Percentiles rank a stretch among this genome's conserved stretches.
Evolutionary conservation across 2,329 filamentous ascomycete genomes (phyloP).

Genomic region (Cytospora chrysosperma): DNA sequence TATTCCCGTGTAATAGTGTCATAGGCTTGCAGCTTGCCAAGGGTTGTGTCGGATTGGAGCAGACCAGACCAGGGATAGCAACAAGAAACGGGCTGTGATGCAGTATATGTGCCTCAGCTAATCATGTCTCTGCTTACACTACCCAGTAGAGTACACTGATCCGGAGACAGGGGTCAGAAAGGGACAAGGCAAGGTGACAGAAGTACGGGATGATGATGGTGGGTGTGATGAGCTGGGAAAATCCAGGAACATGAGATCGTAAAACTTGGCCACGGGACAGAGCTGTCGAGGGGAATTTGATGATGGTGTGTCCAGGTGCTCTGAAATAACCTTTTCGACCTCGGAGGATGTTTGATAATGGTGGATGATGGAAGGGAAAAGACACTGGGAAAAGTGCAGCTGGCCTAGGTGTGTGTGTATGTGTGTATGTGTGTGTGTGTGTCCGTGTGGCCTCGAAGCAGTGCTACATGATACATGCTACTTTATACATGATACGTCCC

Average conservation of each 20-base stretch:
- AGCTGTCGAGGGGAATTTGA: not conserved
- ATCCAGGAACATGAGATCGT: not conserved
- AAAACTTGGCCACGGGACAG: not conserved
- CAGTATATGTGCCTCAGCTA: constrained; percentile 20
- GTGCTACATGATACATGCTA: not conserved
- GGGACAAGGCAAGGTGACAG: not conserved
- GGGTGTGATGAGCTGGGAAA: not conserved
- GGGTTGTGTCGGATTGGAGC: constrained; percentile 6
- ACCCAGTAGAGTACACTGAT: too few relatives aligned
- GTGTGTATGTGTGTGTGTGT: not conserved
- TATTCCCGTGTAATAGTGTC: constrained; percentile 23
- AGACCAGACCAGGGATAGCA: constrained; percentile 8
- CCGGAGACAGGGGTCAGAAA: not conserved
- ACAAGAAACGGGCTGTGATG: not conserved
- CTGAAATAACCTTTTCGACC: not conserved
- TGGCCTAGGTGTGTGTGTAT: not conserved
- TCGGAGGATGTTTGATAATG: not conserved
- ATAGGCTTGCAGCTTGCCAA: constrained; percentile 7
- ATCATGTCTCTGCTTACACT: constrained; percentile 10
- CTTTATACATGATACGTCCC: not conserved
- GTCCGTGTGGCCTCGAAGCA: not conserved
- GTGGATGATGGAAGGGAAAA: not conserved
- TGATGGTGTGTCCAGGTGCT: not conserved
- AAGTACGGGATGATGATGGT: not conserved
- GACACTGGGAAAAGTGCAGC: not conserved